These are phyloP conservation scores for Coemansia umbellata DNA, from an alignment of 192 early-diverging fungal species.

Conservation along the genomic window DNA sequence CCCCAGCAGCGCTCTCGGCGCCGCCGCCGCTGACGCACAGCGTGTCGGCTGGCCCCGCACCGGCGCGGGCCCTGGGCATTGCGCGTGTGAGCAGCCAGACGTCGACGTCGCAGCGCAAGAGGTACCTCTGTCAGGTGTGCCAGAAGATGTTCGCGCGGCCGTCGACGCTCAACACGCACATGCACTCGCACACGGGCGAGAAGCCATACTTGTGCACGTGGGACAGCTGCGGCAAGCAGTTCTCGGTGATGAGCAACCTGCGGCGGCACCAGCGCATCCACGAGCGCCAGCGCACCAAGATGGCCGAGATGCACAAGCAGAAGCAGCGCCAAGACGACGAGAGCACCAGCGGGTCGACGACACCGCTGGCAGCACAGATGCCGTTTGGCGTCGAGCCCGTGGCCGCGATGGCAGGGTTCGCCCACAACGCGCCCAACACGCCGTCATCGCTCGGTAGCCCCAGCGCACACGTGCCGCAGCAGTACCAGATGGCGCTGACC, in stretches of 20 bases:
- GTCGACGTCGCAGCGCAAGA: conserved; percentile 52
- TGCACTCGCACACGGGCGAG: conserved; percentile 53
- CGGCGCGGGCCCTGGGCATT: conserved; percentile 20
- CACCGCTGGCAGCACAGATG: conserved; percentile 35
- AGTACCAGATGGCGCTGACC: conserved; percentile 4
- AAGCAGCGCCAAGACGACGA: conserved; percentile 24
- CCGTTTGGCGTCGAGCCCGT: neutral
- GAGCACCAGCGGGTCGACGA: conserved; percentile 33
- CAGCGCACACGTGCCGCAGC: conserved; percentile 24
- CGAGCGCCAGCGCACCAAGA: conserved; percentile 45
- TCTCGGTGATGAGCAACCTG: conserved; percentile 68
- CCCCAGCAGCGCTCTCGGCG: conserved; percentile 13
- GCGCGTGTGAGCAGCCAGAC: conserved; percentile 30
- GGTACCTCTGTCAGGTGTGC: conserved; percentile 49
- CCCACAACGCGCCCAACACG: too few species aligned
- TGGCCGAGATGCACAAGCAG: conserved; percentile 36
- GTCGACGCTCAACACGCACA: conserved; percentile 48
- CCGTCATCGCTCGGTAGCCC: too few species aligned
- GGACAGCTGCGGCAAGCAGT: conserved; percentile 60
- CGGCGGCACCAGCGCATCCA: conserved; percentile 62
- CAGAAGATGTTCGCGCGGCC: conserved; percentile 51
- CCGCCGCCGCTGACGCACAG: conserved; percentile 14
- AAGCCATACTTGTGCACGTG: conserved; percentile 55
- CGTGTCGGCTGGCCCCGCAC: conserved; percentile 5
- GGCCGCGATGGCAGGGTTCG: too few species aligned